Evolutionary conservation across 768 basidiomycete genomes (phyloP).

Genomic region (Termitomyces heimii): DNA sequence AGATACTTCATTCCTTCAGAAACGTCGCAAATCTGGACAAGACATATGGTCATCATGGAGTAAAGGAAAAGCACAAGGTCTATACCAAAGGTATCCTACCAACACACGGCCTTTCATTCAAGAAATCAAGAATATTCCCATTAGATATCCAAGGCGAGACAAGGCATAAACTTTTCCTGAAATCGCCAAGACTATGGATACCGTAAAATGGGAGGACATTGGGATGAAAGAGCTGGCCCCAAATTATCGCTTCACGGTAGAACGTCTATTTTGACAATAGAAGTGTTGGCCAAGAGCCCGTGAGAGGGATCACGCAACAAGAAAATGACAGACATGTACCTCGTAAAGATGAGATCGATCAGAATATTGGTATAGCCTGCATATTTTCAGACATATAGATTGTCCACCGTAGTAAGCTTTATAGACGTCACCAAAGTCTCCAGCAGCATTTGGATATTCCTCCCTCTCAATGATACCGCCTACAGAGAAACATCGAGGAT

Average conservation of each 20-base stretch:
- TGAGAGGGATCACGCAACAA: background rate
- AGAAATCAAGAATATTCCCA: conserved; percentile 24
- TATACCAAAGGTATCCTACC: conserved; percentile 2
- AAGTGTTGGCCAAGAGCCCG: background rate
- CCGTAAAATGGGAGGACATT: conserved; percentile 31
- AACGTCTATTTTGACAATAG: background rate
- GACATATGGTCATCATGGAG: conserved; percentile 2
- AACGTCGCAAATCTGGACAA: conserved; percentile 20
- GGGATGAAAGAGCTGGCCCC: conserved; percentile 9
- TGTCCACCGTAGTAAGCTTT: conserved; percentile 14
- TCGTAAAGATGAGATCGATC: conserved; percentile 14
- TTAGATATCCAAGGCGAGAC: conserved; percentile 32
- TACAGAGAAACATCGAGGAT: conserved; percentile 20
- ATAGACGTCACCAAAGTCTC: conserved; percentile 23
- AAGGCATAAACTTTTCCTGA: conserved; percentile 20
- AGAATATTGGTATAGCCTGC: conserved; percentile 18
- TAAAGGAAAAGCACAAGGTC: background rate
- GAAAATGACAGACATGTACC: conserved; percentile 7
- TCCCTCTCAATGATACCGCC: conserved; percentile 1
- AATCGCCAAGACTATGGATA: conserved; percentile 23
- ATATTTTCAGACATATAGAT: conserved; percentile 20
- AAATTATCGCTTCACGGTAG: conserved; percentile 5
- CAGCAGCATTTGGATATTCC: conserved; percentile 11
- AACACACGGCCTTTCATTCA: background rate
- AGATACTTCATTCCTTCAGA: conserved; percentile 27